Evolutionary conservation across 805 yeast species (phyloP), one percentile per base, ranked within the genome.

Genomic region (Metschnikowia vanudenii): DNA sequence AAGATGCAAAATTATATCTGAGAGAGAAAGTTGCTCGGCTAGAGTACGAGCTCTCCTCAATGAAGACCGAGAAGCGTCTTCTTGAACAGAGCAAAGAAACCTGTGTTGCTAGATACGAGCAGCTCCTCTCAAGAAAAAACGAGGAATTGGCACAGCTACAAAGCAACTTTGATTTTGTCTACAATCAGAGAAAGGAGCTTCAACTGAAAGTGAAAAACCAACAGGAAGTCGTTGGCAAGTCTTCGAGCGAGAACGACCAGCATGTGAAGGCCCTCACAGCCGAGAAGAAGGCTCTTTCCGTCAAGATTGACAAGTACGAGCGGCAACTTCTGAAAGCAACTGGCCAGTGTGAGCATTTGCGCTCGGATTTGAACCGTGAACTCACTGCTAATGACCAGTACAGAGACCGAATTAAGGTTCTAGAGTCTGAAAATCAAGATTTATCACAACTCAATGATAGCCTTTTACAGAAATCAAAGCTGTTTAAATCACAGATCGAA

Each of bases 361-460:
- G 66, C 16, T 57, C 69, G 1, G 69, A 75, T 37, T 56, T 69
- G 39, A 55, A 57, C 35, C 63, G 67, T 36, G 67, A 68, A 39
- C 62, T 63, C 5, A 56, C 67, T 1, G 56, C 66, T 17, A 68
- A 62, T 44, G 65, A 63, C 39, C 75, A 75, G 22, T 66, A 76
- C 17, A 67, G 65, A 22, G 70, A 63, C 45, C 63, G 76, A 55
- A 45, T 67, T 45, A 48, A 62, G 42, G 42, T 61, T 31, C 51
- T 71, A 46, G 58, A 72, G 54, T 41, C 45, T 1, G 56, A 62
- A 17, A 51, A 58, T 42, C 59, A 57, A 34, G 60, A 68, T 39
- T 54, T 76, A 22, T 55, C 59, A 48, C 34, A 50, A 33, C 49
- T 63, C 24, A 71, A 70, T 41, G 67, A 64, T 34, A 65, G 65